These are phyloP conservation scores for Ganoderma lucidum DNA, from an alignment of 1,284 basidiomycete genomes.

Conservation along the genomic window DNA sequence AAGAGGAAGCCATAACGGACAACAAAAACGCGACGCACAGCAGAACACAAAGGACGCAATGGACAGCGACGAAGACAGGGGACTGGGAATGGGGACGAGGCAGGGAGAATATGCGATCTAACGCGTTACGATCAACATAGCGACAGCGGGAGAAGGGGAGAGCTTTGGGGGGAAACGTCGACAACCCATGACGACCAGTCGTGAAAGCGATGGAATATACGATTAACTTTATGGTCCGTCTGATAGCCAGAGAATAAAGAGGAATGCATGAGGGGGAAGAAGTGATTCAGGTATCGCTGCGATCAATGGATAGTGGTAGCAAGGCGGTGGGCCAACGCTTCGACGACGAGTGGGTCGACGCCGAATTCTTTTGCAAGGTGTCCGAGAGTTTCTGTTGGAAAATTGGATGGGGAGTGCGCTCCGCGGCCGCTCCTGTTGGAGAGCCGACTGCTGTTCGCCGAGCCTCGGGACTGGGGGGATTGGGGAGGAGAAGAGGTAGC, in stretches of 20 bases:
- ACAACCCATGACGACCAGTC: constrained; percentile 24
- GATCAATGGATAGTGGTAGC: constrained; percentile 41
- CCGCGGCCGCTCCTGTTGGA: constrained; percentile 25
- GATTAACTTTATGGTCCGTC: constrained; percentile 20
- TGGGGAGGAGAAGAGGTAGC: constrained; percentile 38
- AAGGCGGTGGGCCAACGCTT: constrained; percentile 72
- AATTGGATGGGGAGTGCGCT: constrained; percentile 20
- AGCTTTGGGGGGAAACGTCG: constrained; percentile 20
- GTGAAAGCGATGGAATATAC: constrained; percentile 23
- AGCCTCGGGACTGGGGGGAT: constrained; percentile 26
- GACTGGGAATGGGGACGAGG: constrained; percentile 17
- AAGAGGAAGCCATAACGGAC: constrained; percentile 21
- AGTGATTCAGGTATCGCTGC: not conserved
- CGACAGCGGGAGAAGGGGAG: constrained; percentile 23
- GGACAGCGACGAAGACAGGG: constrained; percentile 24
- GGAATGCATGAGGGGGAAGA: constrained; percentile 20
- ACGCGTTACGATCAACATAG: constrained; percentile 36
- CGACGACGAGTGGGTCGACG: constrained; percentile 70
- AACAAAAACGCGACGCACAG: constrained; percentile 31
- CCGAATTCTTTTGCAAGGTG: constrained; percentile 77
- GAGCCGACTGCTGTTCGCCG: constrained; percentile 29
- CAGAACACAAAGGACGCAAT: constrained; percentile 27
- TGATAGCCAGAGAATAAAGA: constrained; percentile 18
- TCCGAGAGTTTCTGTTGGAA: constrained; percentile 42
- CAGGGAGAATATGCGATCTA: constrained; percentile 18